Evolutionary conservation across 352 stramenopile genomes (phyloP).

Genomic region (Globisporangium paddicum): DNA sequence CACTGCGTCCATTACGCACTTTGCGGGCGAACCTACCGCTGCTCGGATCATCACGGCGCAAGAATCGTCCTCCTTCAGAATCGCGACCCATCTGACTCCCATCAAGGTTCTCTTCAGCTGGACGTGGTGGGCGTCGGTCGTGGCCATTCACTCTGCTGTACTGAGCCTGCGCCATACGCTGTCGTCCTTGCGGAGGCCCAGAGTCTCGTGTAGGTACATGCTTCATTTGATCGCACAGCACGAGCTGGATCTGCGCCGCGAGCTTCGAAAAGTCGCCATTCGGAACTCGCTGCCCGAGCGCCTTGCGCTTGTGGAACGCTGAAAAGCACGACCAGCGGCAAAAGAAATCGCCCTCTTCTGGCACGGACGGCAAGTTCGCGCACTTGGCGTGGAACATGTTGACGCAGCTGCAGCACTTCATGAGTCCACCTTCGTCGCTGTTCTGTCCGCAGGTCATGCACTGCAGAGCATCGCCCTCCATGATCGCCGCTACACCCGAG

Average conservation of each 20-base stretch:
- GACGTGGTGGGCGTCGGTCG: neutral
- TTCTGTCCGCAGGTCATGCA: slow-evolving; percentile 14
- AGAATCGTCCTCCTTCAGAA: neutral
- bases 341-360: slow-evolving; percentile 63
- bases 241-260: slow-evolving; percentile 37
- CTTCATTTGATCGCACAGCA: slow-evolving; percentile 19
- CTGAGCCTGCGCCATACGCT: neutral
- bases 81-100: slow-evolving; percentile 1
- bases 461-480: neutral
- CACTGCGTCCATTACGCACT: slow-evolving; percentile 1
- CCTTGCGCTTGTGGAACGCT: slow-evolving; percentile 34
- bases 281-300: neutral
- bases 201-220: neutral
- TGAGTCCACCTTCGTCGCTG: slow-evolving; percentile 20
- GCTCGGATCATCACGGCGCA: neutral
- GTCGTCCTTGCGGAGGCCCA: neutral
- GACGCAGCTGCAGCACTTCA: slow-evolving; percentile 50
- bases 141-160: neutral
- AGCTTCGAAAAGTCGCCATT: slow-evolving; percentile 36
- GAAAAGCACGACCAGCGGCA: slow-evolving; percentile 63
- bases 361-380: slow-evolving; percentile 53
- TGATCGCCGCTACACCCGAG: neutral
- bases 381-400: slow-evolving; percentile 60
- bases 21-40: neutral
- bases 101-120: slow-evolving; percentile 2